These are phyloP conservation scores for Onygena corvina DNA, from an alignment of 2,329 filamentous ascomycete species.

Conservation along the genomic window DNA sequence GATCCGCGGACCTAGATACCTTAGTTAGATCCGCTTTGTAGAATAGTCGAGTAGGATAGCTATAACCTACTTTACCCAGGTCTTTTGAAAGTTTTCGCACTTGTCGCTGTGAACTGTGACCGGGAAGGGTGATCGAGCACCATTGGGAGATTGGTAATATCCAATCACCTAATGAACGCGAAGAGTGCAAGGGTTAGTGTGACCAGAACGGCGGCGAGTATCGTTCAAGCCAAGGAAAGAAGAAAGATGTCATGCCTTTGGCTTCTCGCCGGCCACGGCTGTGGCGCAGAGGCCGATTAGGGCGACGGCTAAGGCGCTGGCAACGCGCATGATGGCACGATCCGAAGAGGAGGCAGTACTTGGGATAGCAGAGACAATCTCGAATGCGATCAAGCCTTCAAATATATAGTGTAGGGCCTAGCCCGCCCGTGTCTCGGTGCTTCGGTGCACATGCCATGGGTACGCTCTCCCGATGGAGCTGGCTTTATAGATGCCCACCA, in stretches of 20 bases:
- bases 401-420: background rate
- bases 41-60: background rate
- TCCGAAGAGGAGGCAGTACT: background rate
- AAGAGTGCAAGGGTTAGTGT: too few species aligned
- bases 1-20: background rate
- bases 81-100: background rate
- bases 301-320: background rate
- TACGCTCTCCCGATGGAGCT: background rate
- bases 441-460: background rate
- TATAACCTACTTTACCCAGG: background rate
- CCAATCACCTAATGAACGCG: constrained; percentile 2
- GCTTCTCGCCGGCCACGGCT: background rate
- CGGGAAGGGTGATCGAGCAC: background rate
- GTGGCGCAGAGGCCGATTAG: background rate
- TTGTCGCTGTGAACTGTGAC: background rate
- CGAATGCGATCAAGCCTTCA: background rate
- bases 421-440: background rate
- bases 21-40: background rate
- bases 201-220: too few species aligned
- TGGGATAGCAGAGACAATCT: background rate
- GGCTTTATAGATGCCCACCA: background rate
- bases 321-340: background rate
- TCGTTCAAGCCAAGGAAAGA: too few species aligned
- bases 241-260: background rate
- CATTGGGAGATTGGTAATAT: background rate